These are phyloP conservation scores for Kondoa subrosea DNA, from an alignment of 768 basidiomycete species.

Conservation along the genomic window DNA sequence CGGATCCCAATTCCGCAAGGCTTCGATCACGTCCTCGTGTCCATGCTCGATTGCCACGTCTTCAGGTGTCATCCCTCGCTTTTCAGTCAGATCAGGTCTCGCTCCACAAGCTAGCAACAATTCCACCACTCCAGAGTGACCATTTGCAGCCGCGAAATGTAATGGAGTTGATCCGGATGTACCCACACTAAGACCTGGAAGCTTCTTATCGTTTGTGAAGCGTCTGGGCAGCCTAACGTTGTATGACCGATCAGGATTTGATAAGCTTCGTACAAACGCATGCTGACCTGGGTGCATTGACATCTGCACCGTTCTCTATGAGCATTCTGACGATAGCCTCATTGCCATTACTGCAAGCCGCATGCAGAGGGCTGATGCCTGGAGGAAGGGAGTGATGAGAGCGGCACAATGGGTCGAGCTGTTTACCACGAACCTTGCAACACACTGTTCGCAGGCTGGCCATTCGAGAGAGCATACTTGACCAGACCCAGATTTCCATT, in stretches of 20 bases:
- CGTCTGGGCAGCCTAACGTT: slow-evolving; percentile 32
- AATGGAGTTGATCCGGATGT: slow-evolving; percentile 48
- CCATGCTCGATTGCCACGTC: slow-evolving; percentile 17
- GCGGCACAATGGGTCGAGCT: too few relatives aligned
- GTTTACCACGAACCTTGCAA: too few relatives aligned
- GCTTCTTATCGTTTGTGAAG: slow-evolving; percentile 34
- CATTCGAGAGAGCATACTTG: slow-evolving; percentile 77
- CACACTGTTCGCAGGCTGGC: slow-evolving; percentile 94
- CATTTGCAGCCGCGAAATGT: slow-evolving; percentile 92
- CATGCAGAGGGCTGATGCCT: slow-evolving; percentile 91
- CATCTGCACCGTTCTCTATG: slow-evolving; percentile 90
- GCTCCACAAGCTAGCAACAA: slow-evolving; percentile 75
- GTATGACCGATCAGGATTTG: slow-evolving; percentile 6
- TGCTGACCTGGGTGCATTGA: slow-evolving; percentile 74
- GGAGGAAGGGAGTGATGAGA: too few relatives aligned
- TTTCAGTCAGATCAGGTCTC: slow-evolving; percentile 62
- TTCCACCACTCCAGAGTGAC: slow-evolving; percentile 58
- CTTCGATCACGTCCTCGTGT: slow-evolving; percentile 16
- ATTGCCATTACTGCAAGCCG: slow-evolving; percentile 78
- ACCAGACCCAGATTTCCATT: slow-evolving; percentile 73
- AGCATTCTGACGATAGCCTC: slow-evolving; percentile 72
- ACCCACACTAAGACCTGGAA: slow-evolving; percentile 31
- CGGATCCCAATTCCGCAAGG: slow-evolving; percentile 12
- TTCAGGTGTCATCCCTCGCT: slow-evolving; percentile 66
- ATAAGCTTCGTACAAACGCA: background rate